Base-by-base conservation (phyloP, 495 filamentous ascomycete species). In the Penicillium tannophilum region DNA sequence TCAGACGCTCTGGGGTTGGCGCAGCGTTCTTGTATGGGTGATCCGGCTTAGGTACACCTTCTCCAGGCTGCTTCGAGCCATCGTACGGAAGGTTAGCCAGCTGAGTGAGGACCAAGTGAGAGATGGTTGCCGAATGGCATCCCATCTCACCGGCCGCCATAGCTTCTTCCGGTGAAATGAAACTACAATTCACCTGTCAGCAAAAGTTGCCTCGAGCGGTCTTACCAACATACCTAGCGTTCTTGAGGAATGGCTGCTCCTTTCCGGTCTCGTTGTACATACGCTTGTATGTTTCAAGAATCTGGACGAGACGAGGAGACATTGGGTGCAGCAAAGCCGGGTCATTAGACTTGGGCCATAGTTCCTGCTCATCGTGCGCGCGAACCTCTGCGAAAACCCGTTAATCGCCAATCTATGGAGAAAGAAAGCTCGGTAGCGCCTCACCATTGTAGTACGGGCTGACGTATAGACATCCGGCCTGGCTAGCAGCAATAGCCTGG, bases 381-480 rank as follows among this genome's bases (percentile, higher is more conserved):
- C 59, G 55, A 46, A 63, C 54, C 56, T 64, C 64, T 67, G 23
- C 12, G 3, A 2, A 4, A 47, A 16, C 43, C 23, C 11, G 35
- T 56, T 39, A 56, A 33, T 55, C 26, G 1, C 6, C 11, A 11
- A 33, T 23, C 5, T 12, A 16, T 16, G 17, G 3, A 6, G 42
- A 2, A 49, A 19, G 11, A 16, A 6, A 11, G 0, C 1, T 4
- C 28, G 6, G 4, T 28, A 7, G 6, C n/a, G 23, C 11, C 54
- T 31, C 45, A 66, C 72, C 71, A 51, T 76, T 77, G 31, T 66
- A 74, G 55, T 85, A 87, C 2, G 84, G 82, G 11, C 81, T 80
- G 53, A 87, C 80, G 51, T 82, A 86, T 1, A 75, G 64, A 58
- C 82, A 86, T 8, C 78, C 78, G 2, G 71, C 80, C 28, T 82